Evolutionary conservation across 75 land plant species (phyloP), one percentile per base, ranked within the genome.

Genomic region (Ceratopteris richardii): DNA sequence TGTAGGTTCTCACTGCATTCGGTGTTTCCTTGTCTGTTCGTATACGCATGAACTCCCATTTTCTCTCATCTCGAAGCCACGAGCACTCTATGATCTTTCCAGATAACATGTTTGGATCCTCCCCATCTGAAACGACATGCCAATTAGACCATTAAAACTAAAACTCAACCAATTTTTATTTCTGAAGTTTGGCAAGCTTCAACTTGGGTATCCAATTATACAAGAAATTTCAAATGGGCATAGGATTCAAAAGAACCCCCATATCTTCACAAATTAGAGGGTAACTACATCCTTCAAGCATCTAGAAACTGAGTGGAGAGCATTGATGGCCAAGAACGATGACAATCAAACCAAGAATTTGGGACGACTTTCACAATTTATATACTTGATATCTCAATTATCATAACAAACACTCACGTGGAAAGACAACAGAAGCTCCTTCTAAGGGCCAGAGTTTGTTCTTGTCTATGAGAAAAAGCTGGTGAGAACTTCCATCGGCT

Each of bases 61-160:
- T 62, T 14, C 68, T 26, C 30, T 72, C 59, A 9, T 83, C 81
- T 2, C 54, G 29, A 62, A 79, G 75, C 83, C 80, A 86, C 18
- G 79, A 74, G 62, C 98, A 94, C 62, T 94, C 98, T 17, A 94
- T 74, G 42, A 94, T 79, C 65, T 89, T 89, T 0, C 83, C 88
- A n/a, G 79, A 74, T 37, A 66, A 70, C 18, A 37, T 51, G 33
- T 74, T 42, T 11, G 81, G 71, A 36, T 89, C 98, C 50, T 62
- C 54, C 0, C 7, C 70, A 57, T 73, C 97, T 84, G 79, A n/a
- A n/a, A n/a, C n/a, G n/a, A n/a, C n/a, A n/a, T n/a, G n/a, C n/a
- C n/a, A n/a, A n/a, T n/a, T n/a, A n/a, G n/a, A n/a, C n/a, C n/a
- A n/a, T n/a, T n/a, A n/a, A n/a, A n/a, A n/a, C n/a, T n/a, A n/a